Evolutionary conservation across 768 basidiomycete species (phyloP).

Genomic region (Chalciporus pseudorubinellus): DNA sequence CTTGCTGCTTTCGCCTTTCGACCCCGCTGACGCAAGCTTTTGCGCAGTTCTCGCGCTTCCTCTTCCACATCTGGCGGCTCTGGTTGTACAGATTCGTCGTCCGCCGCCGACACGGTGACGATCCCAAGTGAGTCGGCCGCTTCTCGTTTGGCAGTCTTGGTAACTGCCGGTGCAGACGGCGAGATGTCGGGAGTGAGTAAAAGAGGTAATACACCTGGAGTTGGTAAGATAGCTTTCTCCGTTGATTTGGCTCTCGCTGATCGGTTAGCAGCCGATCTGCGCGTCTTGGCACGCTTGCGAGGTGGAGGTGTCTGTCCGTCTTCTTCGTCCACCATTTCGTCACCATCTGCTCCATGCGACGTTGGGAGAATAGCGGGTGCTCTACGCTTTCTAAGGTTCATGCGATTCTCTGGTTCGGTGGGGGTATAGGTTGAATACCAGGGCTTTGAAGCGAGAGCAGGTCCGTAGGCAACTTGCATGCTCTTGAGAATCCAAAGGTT

Average conservation of each 20-base stretch:
- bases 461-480: constrained; percentile 29
- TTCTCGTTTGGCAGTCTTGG: constrained; percentile 23
- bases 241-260: constrained; percentile 6
- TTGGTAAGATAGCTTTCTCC: constrained; percentile 1
- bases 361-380: constrained; percentile 17
- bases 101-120: constrained; percentile 1
- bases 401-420: constrained; percentile 30
- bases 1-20: constrained; percentile 21
- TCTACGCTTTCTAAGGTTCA: constrained; percentile 35
- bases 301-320: constrained; percentile 25
- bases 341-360: constrained; percentile 35
- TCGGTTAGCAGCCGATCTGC: constrained; percentile 18
- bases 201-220: no score
- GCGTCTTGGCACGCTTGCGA: constrained; percentile 30
- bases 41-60: constrained; percentile 24
- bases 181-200: constrained; percentile 19
- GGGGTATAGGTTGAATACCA: constrained; percentile 34
- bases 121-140: constrained; percentile 18
- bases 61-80: constrained; percentile 17
- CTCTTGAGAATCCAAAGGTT: constrained; percentile 35
- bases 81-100: constrained; percentile 13
- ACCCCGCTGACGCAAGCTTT: constrained; percentile 31
- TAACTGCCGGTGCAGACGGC: neutral
- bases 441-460: constrained; percentile 20
- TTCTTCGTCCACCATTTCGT: constrained; percentile 33